Evolutionary conservation across 139 green algal species (phyloP).

Genomic region (Pseudopediastrum boryanum): DNA sequence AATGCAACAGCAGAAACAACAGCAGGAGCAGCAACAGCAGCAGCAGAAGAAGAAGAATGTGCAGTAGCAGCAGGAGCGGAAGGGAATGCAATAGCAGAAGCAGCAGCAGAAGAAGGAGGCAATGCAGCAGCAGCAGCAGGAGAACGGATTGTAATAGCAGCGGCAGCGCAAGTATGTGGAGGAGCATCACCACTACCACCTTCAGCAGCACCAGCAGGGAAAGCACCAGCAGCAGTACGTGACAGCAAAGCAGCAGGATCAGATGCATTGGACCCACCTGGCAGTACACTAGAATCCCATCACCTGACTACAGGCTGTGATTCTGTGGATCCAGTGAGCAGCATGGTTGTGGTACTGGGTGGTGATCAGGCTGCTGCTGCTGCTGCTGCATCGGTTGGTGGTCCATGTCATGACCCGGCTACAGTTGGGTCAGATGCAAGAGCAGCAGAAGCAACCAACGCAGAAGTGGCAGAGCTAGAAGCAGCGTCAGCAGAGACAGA

Average conservation of each 20-base stretch:
- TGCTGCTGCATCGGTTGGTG: not conserved
- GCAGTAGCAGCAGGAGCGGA: not conserved
- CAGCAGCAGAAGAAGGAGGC: not conserved
- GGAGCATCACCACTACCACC: not conserved
- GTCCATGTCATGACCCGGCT: no score
- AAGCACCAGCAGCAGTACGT: not conserved
- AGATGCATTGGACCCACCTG: not conserved
- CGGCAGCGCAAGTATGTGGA: not conserved
- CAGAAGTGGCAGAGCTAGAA: no score
- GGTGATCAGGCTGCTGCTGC: not conserved
- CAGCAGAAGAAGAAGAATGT: not conserved
- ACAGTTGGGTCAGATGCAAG: no score
- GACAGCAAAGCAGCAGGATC: no score
- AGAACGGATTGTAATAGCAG: not conserved
- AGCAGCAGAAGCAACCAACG: no score
- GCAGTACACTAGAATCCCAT: not conserved
- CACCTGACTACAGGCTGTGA: not conserved
- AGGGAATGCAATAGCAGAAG: no score
- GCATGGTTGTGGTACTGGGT: not conserved
- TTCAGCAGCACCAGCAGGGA: not conserved
- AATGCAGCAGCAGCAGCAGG: not conserved
- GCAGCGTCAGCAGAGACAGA: no score
- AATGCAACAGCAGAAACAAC: not conserved
- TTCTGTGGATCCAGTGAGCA: not conserved
- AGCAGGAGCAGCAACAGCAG: not conserved